Evolutionary conservation across 257 asterid species (phyloP).

Genomic region (Vinca minor): DNA sequence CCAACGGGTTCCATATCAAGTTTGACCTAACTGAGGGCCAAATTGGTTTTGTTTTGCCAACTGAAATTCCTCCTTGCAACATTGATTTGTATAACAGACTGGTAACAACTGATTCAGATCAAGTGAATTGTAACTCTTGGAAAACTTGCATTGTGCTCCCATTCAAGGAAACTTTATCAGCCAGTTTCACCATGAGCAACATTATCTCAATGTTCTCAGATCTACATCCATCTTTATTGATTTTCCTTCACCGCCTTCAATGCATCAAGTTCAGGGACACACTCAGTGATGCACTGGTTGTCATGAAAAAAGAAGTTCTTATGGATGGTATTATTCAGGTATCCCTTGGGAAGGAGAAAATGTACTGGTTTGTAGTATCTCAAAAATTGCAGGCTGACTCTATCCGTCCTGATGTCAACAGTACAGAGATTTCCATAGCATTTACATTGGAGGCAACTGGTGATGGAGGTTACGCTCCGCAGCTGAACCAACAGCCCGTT

Average conservation of each 20-base stretch:
- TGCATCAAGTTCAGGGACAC: conserved; percentile 70
- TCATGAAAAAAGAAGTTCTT: conserved; percentile 68
- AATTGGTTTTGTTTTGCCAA: conserved; percentile 94
- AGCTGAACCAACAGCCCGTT: conserved; percentile 79
- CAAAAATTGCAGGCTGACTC: conserved; percentile 45
- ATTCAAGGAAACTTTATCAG: conserved; percentile 48
- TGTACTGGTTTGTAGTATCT: conserved; percentile 86
- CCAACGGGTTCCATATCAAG: conserved; percentile 84
- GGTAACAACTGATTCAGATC: conserved; percentile 40
- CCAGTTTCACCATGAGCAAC: conserved; percentile 45
- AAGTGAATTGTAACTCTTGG: conserved; percentile 38
- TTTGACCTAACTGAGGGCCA: conserved; percentile 86
- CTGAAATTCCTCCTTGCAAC: conserved; percentile 76
- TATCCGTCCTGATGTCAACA: conserved; percentile 54
- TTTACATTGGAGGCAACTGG: conserved; percentile 57
- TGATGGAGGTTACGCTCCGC: conserved; percentile 53
- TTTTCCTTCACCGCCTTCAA: conserved; percentile 79
- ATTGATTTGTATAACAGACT: conserved; percentile 47
- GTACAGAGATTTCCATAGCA: conserved; percentile 82
- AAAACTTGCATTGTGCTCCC: conserved; percentile 94
- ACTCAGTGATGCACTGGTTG: conserved; percentile 49
- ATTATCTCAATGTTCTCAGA: conserved; percentile 78
- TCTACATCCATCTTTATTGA: conserved; percentile 82
- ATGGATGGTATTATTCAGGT: conserved; percentile 80
- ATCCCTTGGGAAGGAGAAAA: conserved; percentile 56